Base-by-base conservation (phyloP, 257 asterid species). In the Solanum chiquidenum region DNA sequence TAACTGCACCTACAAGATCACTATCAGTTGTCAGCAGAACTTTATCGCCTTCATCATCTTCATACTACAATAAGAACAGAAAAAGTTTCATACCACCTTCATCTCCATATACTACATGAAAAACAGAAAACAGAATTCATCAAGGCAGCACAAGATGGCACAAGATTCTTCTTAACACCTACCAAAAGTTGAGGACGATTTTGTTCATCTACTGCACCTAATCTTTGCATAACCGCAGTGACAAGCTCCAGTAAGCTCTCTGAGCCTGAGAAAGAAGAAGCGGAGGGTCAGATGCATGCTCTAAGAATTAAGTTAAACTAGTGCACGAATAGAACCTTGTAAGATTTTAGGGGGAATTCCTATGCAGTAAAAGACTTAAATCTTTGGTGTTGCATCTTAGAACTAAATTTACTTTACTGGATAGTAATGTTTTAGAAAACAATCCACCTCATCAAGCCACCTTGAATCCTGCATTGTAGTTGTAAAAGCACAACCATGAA, bases 21-120 rank as follows among this genome's bases (percentile, higher is more conserved):
- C 91, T 90, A 85, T 97, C 98, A 27, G 94, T 88, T 79, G 94
- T 93, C 85, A 97, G 98, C 91, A 97, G 90, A 77, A 97, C 98
- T 90, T 92, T 97, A 88, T 97, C 98, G 40, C 98, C 98, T 92
- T 97, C 98, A 52, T 97, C 99, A 86, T 97, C 98, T 92, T 95
- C 99, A 89, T 97, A 97, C 98, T 97, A 74, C 71, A 86, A 87
- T 80, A 83, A 21, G 72, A 86, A 44, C 25, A n/a, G 37, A 86
- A 83, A 33, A 88, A 83, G 87, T 20, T 80, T 18, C 69, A 80
- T 16, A 80, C 35, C 68, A 29, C 27, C 42, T 46, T 46, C 68
- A 80, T 46, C 69, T 80, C 44, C 87, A 84, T 84, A 87, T 72
- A 83, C 62, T 68, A 76, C 83, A 46, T 18, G 68, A 23, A 60